These are phyloP conservation scores for Amniculicola lignicola DNA, from an alignment of 495 filamentous ascomycete species.

Conservation along the genomic window DNA sequence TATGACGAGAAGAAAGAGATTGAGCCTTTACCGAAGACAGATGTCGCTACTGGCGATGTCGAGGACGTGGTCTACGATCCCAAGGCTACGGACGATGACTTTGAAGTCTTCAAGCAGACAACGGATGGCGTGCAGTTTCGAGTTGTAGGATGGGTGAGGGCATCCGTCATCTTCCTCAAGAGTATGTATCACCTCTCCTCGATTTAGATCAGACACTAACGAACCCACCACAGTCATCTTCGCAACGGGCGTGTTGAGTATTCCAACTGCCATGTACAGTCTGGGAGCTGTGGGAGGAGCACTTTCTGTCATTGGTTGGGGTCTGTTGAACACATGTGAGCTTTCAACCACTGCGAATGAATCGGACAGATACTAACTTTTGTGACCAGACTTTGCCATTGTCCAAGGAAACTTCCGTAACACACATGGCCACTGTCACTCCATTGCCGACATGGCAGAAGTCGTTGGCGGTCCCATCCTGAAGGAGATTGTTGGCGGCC, in stretches of 20 bases:
- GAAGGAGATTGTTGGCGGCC: constrained; percentile 60
- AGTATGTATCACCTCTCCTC: constrained; percentile 16
- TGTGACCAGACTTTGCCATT: constrained; percentile 36
- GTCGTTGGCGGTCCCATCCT: constrained; percentile 63
- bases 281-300: constrained; percentile 46
- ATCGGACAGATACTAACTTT: background rate
- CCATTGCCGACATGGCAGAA: constrained; percentile 68
- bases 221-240: constrained; percentile 19
- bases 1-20: constrained; percentile 18
- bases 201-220: background rate
- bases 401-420: constrained; percentile 65
- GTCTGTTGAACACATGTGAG: constrained; percentile 42
- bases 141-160: constrained; percentile 56
- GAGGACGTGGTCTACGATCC: constrained; percentile 13
- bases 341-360: background rate
- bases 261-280: constrained; percentile 43
- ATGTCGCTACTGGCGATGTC: background rate
- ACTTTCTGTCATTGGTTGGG: constrained; percentile 46
- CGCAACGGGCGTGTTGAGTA: constrained; percentile 33
- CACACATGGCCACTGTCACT: constrained; percentile 63
- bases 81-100: constrained; percentile 29
- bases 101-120: constrained; percentile 54
- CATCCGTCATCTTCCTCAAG: constrained; percentile 58
- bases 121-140: constrained; percentile 54
- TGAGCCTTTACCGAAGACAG: background rate